Conservation (phyloP, 306 rosid species). For the Trichosanthes cucumerina region DNA sequence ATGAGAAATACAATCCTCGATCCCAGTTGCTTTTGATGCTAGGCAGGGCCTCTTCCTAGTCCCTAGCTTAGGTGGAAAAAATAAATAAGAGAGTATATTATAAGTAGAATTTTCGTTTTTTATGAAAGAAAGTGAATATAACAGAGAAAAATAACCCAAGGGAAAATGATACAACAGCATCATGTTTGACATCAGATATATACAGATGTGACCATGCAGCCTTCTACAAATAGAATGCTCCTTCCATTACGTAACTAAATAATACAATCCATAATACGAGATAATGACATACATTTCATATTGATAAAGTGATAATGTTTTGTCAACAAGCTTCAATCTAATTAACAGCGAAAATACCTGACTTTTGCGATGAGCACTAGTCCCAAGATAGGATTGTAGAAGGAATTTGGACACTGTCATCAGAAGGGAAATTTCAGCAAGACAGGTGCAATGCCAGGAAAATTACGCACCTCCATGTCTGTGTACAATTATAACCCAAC, state of each 20-base stretch:
- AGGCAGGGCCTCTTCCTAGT: background rate
- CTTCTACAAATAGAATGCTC: background rate
- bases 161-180: background rate
- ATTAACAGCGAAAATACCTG: background rate
- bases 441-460: background rate
- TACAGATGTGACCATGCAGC: background rate
- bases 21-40: background rate
- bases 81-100: background rate
- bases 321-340: background rate
- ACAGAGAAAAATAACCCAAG: background rate
- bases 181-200: background rate
- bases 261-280: background rate
- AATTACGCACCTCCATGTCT: background rate
- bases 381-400: background rate
- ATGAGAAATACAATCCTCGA: background rate
- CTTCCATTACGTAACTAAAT: background rate
- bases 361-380: too few relatives aligned
- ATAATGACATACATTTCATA: background rate
- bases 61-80: background rate
- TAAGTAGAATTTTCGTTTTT: background rate
- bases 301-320: background rate
- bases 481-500: background rate
- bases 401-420: background rate
- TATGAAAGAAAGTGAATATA: background rate
- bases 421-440: background rate